A percentile compares a stretch with the other conserved stretches of the same genome.
Evolutionary conservation across 2,329 filamentous ascomycete genomes (phyloP).

Genomic region (Phialophora chinensis): DNA sequence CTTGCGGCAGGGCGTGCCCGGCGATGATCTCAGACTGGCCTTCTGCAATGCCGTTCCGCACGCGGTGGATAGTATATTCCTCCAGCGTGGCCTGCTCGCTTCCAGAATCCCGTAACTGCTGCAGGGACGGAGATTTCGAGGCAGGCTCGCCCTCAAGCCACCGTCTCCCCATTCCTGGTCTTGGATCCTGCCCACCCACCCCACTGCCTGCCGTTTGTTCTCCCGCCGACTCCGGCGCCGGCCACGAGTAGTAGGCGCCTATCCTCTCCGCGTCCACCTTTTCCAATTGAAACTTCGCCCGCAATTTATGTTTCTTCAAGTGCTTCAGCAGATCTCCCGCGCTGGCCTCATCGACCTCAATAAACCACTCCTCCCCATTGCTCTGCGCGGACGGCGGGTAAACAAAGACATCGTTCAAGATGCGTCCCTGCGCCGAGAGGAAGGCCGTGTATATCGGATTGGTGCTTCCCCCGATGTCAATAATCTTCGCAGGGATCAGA

Average conservation of each 20-base stretch:
- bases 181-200: constrained; percentile 32
- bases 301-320: constrained; percentile 82
- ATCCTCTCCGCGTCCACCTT: constrained; percentile 68
- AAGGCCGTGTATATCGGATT: constrained; percentile 76
- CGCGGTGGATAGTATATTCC: constrained; percentile 76
- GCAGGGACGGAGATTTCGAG: constrained; percentile 9
- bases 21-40: constrained; percentile 77
- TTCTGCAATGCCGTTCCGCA: constrained; percentile 81
- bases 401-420: constrained; percentile 89
- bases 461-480: constrained; percentile 45
- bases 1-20: constrained; percentile 78
- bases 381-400: constrained; percentile 62
- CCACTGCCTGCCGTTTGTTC: background rate
- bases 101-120: constrained; percentile 35
- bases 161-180: constrained; percentile 33
- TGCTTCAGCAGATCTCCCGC: constrained; percentile 69
- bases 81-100: constrained; percentile 48
- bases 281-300: constrained; percentile 75
- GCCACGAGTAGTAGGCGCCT: constrained; percentile 38
- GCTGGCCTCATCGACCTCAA: constrained; percentile 80
- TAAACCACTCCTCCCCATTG: constrained; percentile 65
- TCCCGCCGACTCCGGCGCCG: constrained; percentile 6
- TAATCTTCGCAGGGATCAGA: constrained; percentile 74
- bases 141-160: constrained; percentile 20
- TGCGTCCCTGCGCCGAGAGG: constrained; percentile 80